Conservation (phyloP, 352 stramenopile genomes). For the Pseudoperonospora humuli region DNA sequence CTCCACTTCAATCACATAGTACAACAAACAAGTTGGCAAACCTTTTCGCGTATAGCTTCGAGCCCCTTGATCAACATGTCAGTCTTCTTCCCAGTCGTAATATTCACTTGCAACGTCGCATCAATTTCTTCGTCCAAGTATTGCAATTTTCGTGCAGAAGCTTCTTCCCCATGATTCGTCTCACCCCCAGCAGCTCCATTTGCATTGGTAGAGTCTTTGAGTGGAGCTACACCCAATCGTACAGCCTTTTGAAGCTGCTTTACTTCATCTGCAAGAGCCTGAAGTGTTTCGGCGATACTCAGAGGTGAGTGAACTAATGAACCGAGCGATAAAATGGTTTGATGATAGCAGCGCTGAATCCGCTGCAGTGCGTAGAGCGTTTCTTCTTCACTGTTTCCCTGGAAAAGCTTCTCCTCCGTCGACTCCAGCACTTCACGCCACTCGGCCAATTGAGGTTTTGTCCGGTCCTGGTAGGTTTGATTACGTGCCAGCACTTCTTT, state of each 20-base stretch:
- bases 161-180: conserved; percentile 27
- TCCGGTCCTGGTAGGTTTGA: conserved; percentile 56
- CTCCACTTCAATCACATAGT: not conserved
- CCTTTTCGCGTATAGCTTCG: conserved; percentile 60
- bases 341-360: conserved; percentile 52
- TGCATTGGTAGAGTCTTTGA: conserved; percentile 10
- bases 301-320: conserved; percentile 50
- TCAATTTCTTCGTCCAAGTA: conserved; percentile 63
- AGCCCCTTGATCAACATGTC: conserved; percentile 67
- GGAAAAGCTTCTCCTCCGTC: conserved; percentile 55
- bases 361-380: conserved; percentile 53
- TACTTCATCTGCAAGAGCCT: conserved; percentile 46
- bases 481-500: conserved; percentile 67
- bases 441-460: conserved; percentile 55
- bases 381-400: conserved; percentile 48
- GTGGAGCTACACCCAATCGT: conserved; percentile 32
- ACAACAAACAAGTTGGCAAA: conserved; percentile 4
- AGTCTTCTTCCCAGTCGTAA: conserved; percentile 67
- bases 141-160: conserved; percentile 47
- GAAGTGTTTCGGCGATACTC: conserved; percentile 50
- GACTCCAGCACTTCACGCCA: conserved; percentile 56
- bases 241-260: conserved; percentile 49
- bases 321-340: conserved; percentile 49
- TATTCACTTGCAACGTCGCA: conserved; percentile 58
- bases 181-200: conserved; percentile 11